These are phyloP conservation scores for Neurospora terricola DNA, from an alignment of 495 filamentous ascomycete species.

Conservation along the genomic window DNA sequence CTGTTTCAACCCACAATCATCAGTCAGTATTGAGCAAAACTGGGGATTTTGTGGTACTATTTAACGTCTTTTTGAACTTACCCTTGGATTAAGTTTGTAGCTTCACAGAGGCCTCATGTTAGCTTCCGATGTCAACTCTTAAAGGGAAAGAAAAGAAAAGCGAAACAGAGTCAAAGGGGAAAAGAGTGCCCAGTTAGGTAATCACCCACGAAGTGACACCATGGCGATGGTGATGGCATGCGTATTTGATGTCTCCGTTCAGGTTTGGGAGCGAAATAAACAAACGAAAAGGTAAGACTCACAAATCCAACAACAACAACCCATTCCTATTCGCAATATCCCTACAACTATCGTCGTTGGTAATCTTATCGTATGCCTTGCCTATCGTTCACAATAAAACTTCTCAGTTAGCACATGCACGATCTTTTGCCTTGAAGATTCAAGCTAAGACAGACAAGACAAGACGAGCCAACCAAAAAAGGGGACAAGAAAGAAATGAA, in stretches of 20 bases:
- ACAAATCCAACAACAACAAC: conserved; percentile 13
- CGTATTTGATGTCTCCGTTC: too few relatives aligned
- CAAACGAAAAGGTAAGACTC: neutral
- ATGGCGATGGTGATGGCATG: too few relatives aligned
- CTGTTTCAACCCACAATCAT: too few relatives aligned
- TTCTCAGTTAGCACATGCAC: neutral
- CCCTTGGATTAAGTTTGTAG: conserved; percentile 18
- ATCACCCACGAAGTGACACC: too few relatives aligned
- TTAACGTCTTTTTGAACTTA: conserved; percentile 9
- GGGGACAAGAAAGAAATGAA: neutral
- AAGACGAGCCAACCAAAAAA: neutral
- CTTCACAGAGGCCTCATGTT: neutral
- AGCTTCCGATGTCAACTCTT: neutral
- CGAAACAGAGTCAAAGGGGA: too few relatives aligned
- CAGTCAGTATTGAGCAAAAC: too few relatives aligned
- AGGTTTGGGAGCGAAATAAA: too few relatives aligned
- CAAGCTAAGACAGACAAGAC: too few relatives aligned
- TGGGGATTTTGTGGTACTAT: too few relatives aligned
- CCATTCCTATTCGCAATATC: conserved; percentile 4
- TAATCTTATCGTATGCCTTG: conserved; percentile 7
- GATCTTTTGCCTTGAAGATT: neutral
- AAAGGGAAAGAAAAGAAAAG: neutral
- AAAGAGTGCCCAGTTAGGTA: too few relatives aligned
- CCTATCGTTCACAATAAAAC: neutral
- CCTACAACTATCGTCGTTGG: conserved; percentile 5